These are phyloP conservation scores for Cenchrus americanus DNA, from an alignment of 176 grass and related monocot genomes.

Conservation along the genomic window DNA sequence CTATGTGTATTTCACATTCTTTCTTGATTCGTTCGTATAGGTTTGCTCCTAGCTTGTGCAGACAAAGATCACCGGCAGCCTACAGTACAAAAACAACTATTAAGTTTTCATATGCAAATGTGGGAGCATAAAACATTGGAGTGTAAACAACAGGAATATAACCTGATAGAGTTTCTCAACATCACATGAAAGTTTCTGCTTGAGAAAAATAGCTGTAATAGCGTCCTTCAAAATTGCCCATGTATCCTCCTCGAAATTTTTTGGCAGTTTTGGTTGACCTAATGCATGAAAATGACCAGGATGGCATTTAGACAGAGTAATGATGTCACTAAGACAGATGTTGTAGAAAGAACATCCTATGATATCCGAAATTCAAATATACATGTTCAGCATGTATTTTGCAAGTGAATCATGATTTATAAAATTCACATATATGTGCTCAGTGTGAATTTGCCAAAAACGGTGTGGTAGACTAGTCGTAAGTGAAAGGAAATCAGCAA, in stretches of 20 bases:
- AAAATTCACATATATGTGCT: conserved; percentile 14
- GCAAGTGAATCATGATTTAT: conserved; percentile 12
- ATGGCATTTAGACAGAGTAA: neutral
- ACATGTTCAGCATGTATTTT: conserved; percentile 20
- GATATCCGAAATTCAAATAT: conserved; percentile 23
- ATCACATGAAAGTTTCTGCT: conserved; percentile 79
- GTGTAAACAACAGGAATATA: conserved; percentile 34
- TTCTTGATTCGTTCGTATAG: conserved; percentile 85
- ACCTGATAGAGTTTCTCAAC: conserved; percentile 99
- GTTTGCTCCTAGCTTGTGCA: conserved; percentile 87
- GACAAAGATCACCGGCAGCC: conserved; percentile 88
- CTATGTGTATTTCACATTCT: conserved; percentile 95
- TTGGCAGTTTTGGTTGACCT: conserved; percentile 92
- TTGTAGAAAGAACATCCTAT: conserved; percentile 1
- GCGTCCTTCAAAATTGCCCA: conserved; percentile 93
- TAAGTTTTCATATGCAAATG: conserved; percentile 36
- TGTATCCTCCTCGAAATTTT: conserved; percentile 90
- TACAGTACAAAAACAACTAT: conserved; percentile 42
- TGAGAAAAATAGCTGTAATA: conserved; percentile 97
- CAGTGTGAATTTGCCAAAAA: neutral
- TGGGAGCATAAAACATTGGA: neutral
- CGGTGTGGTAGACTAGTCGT: neutral
- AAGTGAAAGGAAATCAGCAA: conserved; percentile 12
- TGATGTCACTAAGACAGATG: neutral
- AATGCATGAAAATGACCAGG: conserved; percentile 43